Percentiles rank a stretch among this genome's conserved stretches.
phyloP scores from a whole-genome alignment of 1,284 basidiomycete genomes.

The Pterula multifida region DNA sequence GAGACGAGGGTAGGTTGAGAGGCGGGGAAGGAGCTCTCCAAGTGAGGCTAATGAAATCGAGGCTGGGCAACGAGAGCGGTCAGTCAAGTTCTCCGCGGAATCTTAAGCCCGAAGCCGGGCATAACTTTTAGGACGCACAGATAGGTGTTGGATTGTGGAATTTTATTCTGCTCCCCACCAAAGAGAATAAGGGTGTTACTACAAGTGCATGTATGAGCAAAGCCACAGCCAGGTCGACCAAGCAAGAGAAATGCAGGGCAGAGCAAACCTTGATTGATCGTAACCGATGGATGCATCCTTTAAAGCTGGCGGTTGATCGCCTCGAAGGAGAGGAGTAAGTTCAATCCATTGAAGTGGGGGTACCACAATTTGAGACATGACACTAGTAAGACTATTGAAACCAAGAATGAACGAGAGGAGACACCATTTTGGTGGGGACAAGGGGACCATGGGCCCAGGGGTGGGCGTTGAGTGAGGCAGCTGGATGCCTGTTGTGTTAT shows the following conservation, averaged over 20 bases:
- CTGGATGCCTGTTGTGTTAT: background rate
- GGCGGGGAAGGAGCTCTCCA: slow-evolving; percentile 52
- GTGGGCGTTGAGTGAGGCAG: slow-evolving; percentile 4
- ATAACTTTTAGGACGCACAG: slow-evolving; percentile 30
- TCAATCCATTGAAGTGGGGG: slow-evolving; percentile 68
- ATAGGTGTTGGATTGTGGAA: slow-evolving; percentile 53
- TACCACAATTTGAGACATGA: slow-evolving; percentile 20
- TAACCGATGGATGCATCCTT: slow-evolving; percentile 64
- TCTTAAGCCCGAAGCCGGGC: background rate
- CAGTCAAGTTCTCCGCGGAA: slow-evolving; percentile 7
- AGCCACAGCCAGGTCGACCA: background rate
- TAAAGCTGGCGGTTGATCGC: slow-evolving; percentile 47
- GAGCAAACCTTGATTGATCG: slow-evolving; percentile 32
- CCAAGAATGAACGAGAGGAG: slow-evolving; percentile 16
- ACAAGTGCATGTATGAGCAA: background rate
- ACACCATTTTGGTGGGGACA: slow-evolving; percentile 4
- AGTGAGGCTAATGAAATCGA: slow-evolving; percentile 43
- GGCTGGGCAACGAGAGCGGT: slow-evolving; percentile 21
- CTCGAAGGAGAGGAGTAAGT: slow-evolving; percentile 40
- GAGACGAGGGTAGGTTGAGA: slow-evolving; percentile 15
- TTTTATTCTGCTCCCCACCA: slow-evolving; percentile 55
- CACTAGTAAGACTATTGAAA: slow-evolving; percentile 12
- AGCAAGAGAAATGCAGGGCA: background rate
- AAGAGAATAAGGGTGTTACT: slow-evolving; percentile 56
- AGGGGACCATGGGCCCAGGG: background rate